phyloP scores from a whole-genome alignment of 495 filamentous ascomycete genomes.

The Trichoderma orchidacearum region DNA sequence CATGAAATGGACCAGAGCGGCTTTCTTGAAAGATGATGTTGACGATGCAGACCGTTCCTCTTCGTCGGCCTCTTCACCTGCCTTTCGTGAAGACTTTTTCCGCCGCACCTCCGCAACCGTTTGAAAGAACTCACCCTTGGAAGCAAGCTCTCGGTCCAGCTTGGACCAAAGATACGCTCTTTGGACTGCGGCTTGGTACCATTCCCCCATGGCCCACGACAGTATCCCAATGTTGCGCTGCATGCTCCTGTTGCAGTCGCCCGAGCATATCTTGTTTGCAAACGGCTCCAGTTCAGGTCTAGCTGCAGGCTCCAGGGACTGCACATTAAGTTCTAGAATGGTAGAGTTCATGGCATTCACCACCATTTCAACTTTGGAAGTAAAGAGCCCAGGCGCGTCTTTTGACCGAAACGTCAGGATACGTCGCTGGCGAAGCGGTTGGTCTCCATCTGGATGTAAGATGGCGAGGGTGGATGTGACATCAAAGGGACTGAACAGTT shows the following conservation, averaged over 20 bases:
- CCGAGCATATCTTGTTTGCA: conserved; percentile 14
- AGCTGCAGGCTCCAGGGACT: conserved; percentile 26
- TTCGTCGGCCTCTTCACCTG: conserved; percentile 7
- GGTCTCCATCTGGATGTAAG: conserved; percentile 11
- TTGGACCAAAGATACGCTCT: conserved; percentile 33
- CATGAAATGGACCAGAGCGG: conserved; percentile 23
- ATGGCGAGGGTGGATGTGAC: conserved; percentile 34
- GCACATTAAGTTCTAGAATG: conserved; percentile 24
- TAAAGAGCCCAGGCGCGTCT: conserved; percentile 25
- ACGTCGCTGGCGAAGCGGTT: conserved; percentile 23
- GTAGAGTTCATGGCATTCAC: conserved; percentile 27
- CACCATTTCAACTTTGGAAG: conserved; percentile 29
- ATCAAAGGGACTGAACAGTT: conserved; percentile 39
- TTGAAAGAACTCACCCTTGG: conserved; percentile 9
- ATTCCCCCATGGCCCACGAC: conserved; percentile 39
- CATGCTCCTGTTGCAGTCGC: conserved; percentile 15
- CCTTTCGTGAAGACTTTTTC: conserved; percentile 10
- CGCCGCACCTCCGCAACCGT: conserved; percentile 14
- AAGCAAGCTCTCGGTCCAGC: conserved; percentile 25
- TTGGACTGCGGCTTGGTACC: conserved; percentile 29
- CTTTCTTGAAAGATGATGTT: conserved; percentile 2
- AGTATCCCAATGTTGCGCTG: conserved; percentile 30
- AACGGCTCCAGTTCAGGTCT: conserved; percentile 27
- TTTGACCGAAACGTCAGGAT: conserved; percentile 20
- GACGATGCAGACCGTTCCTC: conserved; percentile 7